Base-by-base conservation (phyloP, 2,329 filamentous ascomycete genomes). In the Verticillium albo-atrum region DNA sequence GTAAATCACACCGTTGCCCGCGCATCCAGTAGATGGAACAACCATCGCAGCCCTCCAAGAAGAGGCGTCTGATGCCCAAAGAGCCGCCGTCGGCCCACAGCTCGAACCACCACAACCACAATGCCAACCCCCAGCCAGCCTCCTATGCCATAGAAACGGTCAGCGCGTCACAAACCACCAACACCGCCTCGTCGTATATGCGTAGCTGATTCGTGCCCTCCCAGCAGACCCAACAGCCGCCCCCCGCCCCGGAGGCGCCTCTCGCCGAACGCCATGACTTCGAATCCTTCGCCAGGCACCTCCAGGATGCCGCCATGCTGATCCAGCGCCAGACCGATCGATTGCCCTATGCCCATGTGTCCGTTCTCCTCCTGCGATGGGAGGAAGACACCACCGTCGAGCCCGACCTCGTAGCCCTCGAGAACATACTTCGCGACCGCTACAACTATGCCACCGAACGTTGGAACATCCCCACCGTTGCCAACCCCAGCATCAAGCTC, bases 251-350 rank as follows among this genome's bases (percentile, higher is more conserved):
- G 71, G 76, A 80, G 72, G 67, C 72, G 58, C 70, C 75, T 66
- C 70, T 68, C 66, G 68, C 72, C 58, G 80, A 85, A 66, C 80
- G 82, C 64, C 80, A 84, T 72, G 85, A 88, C 67, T 89, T 88
- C 72, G 86, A 88, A 71, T 81, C 83, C 57, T 88, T 88, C 68
- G 86, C 85, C 61, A 81, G 85, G 54, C 86, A 89, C 74, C 79
- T 89, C 52, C 86, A 89, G 69, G 86, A 88, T 79, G 86, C 85
- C 55, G 85, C 86, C 64, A 87, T 87, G 81, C 77, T 87, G 67
- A 87, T 89, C 65, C 84, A 87, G 69, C 80, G 83, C 63, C 85
- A 87, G 72, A 83, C 83, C 53, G 82, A 87, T 67, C 80, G 79
- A 60, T 77, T 79, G 3, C 79, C 80, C 26, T 87, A 89, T 64